Base-by-base conservation (phyloP, 768 basidiomycete species). In the Lactifluus piperatus region DNA sequence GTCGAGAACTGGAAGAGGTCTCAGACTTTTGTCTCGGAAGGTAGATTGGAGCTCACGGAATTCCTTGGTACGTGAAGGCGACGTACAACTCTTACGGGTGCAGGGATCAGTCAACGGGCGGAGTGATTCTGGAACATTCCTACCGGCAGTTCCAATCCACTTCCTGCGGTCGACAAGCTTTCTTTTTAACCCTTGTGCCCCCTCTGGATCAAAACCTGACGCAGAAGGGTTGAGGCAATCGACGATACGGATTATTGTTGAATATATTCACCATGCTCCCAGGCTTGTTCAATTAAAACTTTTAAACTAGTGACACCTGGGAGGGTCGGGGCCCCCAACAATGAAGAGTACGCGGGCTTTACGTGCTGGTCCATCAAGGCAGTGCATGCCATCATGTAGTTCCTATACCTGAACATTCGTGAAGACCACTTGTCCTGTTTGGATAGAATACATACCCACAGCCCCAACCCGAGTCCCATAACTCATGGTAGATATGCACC, bases 111-210 rank as follows among this genome's bases (percentile, higher is more conserved):
- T 41, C 53, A n/a, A 10, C 11, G 37, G 47, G 36, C 29, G 14
- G 46, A 45, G n/a, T 24, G 24, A 29, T 34, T 57, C 44, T 30
- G n/a, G 20, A 16, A 46, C 24, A 16, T 43, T 61, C 65, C 56
- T 64, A 87, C 90, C 90, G 69, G 80, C 79, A 10, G 91, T 88
- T 18, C 93, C 93, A 47, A 95, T 85, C 84, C 83, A 89, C 69
- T 87, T 89, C 8, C 66, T 75, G 2, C 84, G 86, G 1, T 77
- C 82, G 16, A 78, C 66, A 8, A 85, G 67, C 43, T 71, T 62
- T 71, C 77, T 75, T 26, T 79, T 76, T 9, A 93, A 73, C 43
- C 91, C 72, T 51, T 71, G 56, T 14, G 81, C 81, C 2, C 94
- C 93, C 58, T 85, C 79, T 22, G 68, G 67, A 68, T 97, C 93